These are phyloP conservation scores for Magnusiomyces magnusii DNA, from an alignment of 1,139 yeast genomes.

Conservation along the genomic window DNA sequence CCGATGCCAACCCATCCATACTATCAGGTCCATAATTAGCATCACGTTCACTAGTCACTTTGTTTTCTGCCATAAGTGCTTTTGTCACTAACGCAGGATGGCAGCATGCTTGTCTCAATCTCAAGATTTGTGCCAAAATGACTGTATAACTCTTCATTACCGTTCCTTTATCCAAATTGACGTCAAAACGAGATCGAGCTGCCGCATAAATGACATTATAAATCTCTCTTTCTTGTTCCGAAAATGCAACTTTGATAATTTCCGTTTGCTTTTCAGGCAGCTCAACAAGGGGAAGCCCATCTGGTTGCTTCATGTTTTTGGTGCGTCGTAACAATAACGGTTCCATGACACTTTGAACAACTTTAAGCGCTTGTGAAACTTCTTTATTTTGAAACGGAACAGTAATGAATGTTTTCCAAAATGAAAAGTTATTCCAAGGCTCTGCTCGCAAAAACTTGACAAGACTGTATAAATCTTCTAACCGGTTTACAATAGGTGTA, in stretches of 20 bases:
- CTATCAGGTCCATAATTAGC: background rate
- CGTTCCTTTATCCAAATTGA: conserved; percentile 54
- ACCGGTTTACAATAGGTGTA: conserved; percentile 83
- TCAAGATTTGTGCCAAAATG: conserved; percentile 71
- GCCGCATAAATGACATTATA: conserved; percentile 64
- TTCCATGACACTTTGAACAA: conserved; percentile 75
- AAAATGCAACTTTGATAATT: conserved; percentile 60
- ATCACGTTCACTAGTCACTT: conserved; percentile 12
- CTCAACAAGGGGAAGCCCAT: conserved; percentile 66
- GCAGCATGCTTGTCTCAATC: conserved; percentile 85
- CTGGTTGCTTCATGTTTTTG: conserved; percentile 66
- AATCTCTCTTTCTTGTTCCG: conserved; percentile 54
- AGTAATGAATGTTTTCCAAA: conserved; percentile 87
- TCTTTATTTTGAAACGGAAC: conserved; percentile 71
- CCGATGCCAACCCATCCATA: conserved; percentile 8
- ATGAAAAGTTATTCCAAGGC: conserved; percentile 83
- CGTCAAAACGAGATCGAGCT: conserved; percentile 65
- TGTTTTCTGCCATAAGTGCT: conserved; percentile 23
- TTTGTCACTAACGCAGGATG: conserved; percentile 59
- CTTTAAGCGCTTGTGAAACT: conserved; percentile 65
- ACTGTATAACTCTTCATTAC: conserved; percentile 68
- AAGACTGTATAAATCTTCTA: conserved; percentile 79
- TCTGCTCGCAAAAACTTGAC: conserved; percentile 68
- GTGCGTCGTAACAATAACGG: conserved; percentile 83
- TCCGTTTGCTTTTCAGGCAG: conserved; percentile 70